Conservation (phyloP, 768 basidiomycete genomes). For the Panellus pusillus region DNA sequence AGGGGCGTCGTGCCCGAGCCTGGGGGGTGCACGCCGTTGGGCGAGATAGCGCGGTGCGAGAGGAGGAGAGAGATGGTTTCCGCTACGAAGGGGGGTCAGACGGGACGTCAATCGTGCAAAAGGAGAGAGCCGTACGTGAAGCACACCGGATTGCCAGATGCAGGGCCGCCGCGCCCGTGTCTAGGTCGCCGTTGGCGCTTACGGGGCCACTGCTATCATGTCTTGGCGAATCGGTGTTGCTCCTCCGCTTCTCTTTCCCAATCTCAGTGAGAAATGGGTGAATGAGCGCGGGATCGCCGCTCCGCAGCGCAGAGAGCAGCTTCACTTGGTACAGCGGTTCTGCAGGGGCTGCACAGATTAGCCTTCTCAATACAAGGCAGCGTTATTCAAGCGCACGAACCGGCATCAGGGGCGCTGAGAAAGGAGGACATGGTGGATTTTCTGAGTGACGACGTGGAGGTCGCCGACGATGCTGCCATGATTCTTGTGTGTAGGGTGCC, state of each 20-base stretch:
- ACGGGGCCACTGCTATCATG: constrained; percentile 32
- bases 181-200: constrained; percentile 36
- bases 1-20: constrained; percentile 74
- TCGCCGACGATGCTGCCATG: constrained; percentile 16
- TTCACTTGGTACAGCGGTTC: constrained; percentile 66
- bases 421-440: constrained; percentile 9
- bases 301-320: constrained; percentile 60
- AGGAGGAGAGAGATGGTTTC: constrained; percentile 70
- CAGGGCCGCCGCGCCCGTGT: constrained; percentile 72
- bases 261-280: constrained; percentile 82
- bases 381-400: background rate
- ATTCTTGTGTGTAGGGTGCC: no score
- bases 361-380: background rate
- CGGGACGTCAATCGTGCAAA: background rate
- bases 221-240: constrained; percentile 23
- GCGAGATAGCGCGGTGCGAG: constrained; percentile 73
- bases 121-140: constrained; percentile 49
- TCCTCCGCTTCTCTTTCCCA: constrained; percentile 53
- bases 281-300: constrained; percentile 74
- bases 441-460: constrained; percentile 18
- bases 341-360: constrained; percentile 1
- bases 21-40: constrained; percentile 74
- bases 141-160: constrained; percentile 85
- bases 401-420: constrained; percentile 8
- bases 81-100: constrained; percentile 34